Base-by-base conservation (phyloP, 139 green algal species). In the Chlorella ohadii region DNA sequence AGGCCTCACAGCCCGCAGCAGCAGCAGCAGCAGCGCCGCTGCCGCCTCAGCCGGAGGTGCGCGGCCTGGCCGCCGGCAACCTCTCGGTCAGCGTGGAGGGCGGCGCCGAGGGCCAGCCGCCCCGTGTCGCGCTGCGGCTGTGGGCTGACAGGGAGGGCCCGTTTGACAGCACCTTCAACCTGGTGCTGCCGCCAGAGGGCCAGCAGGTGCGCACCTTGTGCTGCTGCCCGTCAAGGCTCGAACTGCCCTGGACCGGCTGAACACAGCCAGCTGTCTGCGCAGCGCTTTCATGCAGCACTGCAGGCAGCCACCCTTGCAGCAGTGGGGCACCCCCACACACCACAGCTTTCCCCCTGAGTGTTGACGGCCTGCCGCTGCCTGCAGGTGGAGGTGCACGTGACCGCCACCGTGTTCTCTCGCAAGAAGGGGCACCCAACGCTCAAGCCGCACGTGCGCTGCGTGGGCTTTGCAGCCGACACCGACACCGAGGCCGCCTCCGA, bases 401-500 rank as follows among this genome's bases (percentile, higher is more conserved):
- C 66, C 4, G 79, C 79, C 66, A 78, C 67, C 17, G 70, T 85
- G 15, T 78, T 85, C 39, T 47, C 68, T 25, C 51, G 56, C 47
- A 66, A 79, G 28, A 85, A 85, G 56, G 80, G 80, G 55, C 72
- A 57, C 55, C 80, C 80, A 6, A 57, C 55, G 25, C 51, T 85
- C 23, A 70, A 59, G 56, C 80, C 80, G 4, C 70, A 72, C 56
- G 80, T 85, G 68, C 80, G 36, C 55, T 80, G 80, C 80, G 36
- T 79, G 19, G 80, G 80, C 27, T 85, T 85, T 64, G n/a, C 16
- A 39, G 55, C 80, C 17, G 80, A 79, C 57, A 55, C 80, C 56
- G 80, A 85, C 70, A 85, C 80, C n/a, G 80, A 85, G 56, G 80
- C 36, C 0, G 55, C 80, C 22, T 80, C 68, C n/a, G 80, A 85